Percentiles rank a stretch among this genome's conserved stretches.
phyloP scores from a whole-genome alignment of 2,329 filamentous ascomycete genomes.

The Neonectria magnoliae region DNA sequence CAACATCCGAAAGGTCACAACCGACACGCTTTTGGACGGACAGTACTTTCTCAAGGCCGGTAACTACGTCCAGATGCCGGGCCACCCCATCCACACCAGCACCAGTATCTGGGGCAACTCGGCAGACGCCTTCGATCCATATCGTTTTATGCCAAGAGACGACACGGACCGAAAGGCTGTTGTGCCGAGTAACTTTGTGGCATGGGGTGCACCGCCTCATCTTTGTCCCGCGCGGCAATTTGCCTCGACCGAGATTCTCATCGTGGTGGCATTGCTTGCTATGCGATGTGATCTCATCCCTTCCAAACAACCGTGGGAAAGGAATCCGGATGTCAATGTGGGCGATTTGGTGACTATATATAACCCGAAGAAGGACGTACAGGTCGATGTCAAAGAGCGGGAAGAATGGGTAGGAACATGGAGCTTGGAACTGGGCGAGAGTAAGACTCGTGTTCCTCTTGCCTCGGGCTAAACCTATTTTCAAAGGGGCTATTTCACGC shows the following conservation, averaged over 20 bases:
- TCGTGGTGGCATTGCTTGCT: constrained; percentile 30
- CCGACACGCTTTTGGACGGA: background rate
- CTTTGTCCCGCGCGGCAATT: constrained; percentile 45
- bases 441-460: constrained; percentile 36
- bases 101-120: constrained; percentile 47
- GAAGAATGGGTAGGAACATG: constrained; percentile 29
- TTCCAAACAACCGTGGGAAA: constrained; percentile 11
- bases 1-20: background rate
- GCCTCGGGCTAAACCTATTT: constrained; percentile 27
- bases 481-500: no score
- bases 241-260: constrained; percentile 41
- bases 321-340: constrained; percentile 9
- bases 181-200: constrained; percentile 46
- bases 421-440: constrained; percentile 39
- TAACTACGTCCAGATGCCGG: constrained; percentile 33
- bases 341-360: constrained; percentile 23
- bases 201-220: constrained; percentile 44
- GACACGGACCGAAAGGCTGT: constrained; percentile 30
- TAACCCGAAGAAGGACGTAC: constrained; percentile 28
- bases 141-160: constrained; percentile 27
- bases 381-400: constrained; percentile 23
- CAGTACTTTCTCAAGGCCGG: background rate
- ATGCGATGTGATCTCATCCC: constrained; percentile 16
- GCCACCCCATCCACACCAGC: constrained; percentile 43
- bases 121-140: constrained; percentile 33